Base-by-base conservation (phyloP, 192 early-diverging fungal genomes). In the Helicostylum pulchrum region DNA sequence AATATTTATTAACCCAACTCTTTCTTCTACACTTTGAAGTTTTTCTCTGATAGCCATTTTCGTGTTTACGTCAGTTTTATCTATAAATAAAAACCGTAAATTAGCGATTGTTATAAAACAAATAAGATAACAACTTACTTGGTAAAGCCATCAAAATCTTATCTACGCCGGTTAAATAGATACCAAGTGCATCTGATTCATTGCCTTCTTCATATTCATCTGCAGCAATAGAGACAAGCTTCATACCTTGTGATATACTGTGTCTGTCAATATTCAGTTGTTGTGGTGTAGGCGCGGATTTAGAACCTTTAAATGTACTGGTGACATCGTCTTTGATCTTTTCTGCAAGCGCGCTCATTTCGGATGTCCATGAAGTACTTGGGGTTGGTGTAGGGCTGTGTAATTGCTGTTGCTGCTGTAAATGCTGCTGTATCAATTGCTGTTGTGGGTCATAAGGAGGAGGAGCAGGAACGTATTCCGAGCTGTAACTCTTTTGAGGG, bases 81-180 rank as follows among this genome's bases (percentile, higher is more conserved):
- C 67, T 69, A 56, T 46, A 26, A 26, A 23, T 30, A 64, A 17
- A n/a, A 5, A 30, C 10, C 2, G 6, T 12, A 17, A 4, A 42
- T 17, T 17, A 51, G 4, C 9, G 3, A 17, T 48, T 49, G 1
- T 48, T 45, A 45, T 45, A 45, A 17, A 12, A 30, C 59, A 53
- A 34, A 15, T 23, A 43, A 45, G 4, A 30, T 10, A 19, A 5
- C 4, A 1, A 31, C 61, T 53, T 75, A 75, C 73, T 68, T 51
- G 73, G 73, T 47, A 75, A 52, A 19, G 73, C 73, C 68, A 70
- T 75, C 6, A 75, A 21, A 26, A 75, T 75, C 31, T 75, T 75
- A 30, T 75, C 73, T 45, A 75, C 23, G 6, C 73, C 73, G 10
- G 73, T 64, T 17, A 75, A 65, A 48, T 71, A 75, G 10, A 75